phyloP scores from a whole-genome alignment of 306 rosid genomes.

The Vigna hirtella region DNA sequence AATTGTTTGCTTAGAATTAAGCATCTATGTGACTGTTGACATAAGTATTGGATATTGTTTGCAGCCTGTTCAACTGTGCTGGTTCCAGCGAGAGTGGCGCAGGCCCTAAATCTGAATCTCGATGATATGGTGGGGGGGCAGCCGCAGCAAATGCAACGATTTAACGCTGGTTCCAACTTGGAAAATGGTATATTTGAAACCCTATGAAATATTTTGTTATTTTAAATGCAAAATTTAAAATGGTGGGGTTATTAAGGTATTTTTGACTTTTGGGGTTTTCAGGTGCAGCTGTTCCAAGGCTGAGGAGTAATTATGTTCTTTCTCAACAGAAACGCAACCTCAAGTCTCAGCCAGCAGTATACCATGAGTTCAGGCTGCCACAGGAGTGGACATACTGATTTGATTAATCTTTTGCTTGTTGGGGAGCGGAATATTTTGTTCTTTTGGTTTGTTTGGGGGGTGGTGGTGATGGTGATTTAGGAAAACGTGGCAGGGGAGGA shows the following conservation, averaged over 20 bases:
- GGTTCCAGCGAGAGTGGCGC: slow-evolving; percentile 82
- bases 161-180: slow-evolving; percentile 39
- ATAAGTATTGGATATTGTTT: not conserved
- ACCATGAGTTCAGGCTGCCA: slow-evolving; percentile 73
- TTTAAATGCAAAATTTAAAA: not conserved
- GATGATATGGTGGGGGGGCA: slow-evolving; percentile 59
- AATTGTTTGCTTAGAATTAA: not conserved
- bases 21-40: not conserved
- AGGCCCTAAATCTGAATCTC: slow-evolving; percentile 74
- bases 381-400: slow-evolving; percentile 86
- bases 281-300: slow-evolving; percentile 43
- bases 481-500: slow-evolving; percentile 26
- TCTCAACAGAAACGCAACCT: slow-evolving; percentile 53
- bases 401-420: not conserved
- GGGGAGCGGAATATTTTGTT: not conserved
- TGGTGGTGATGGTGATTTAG: not conserved
- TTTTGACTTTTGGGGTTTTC: slow-evolving; percentile 48
- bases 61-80: slow-evolving; percentile 77
- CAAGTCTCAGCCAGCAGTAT: slow-evolving; percentile 49
- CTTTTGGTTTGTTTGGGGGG: not conserved
- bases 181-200: slow-evolving; percentile 57
- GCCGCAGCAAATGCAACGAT: slow-evolving; percentile 54
- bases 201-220: not conserved
- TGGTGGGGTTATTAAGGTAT: slow-evolving; percentile 11
- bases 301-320: slow-evolving; percentile 32